Evolutionary conservation across 2,329 filamentous ascomycete genomes (phyloP).

Genomic region (Penicillium sp.): DNA sequence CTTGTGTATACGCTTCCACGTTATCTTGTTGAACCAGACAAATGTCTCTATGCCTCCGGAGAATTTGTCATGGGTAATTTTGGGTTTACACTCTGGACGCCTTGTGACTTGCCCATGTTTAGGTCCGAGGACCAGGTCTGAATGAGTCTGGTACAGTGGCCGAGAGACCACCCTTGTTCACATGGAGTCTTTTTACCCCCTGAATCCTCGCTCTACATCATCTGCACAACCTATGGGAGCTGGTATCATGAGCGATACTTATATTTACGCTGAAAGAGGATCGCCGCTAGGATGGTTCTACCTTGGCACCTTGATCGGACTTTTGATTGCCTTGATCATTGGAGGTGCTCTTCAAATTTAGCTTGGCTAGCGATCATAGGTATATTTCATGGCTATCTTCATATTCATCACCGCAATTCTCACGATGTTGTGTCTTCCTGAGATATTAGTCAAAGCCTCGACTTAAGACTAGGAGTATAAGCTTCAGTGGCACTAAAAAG

Average conservation of each 20-base stretch:
- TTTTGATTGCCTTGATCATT: slow-evolving; percentile 47
- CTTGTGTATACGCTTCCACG: too few relatives aligned
- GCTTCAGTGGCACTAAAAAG: neutral
- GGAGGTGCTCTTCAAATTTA: slow-evolving; percentile 46
- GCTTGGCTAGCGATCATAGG: slow-evolving; percentile 46
- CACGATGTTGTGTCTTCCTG: neutral
- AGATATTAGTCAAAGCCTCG: neutral
- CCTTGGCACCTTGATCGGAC: slow-evolving; percentile 49
- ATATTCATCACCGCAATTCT: slow-evolving; percentile 35
- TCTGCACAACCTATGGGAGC: slow-evolving; percentile 44
- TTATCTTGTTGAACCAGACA: too few relatives aligned
- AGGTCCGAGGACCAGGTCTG: too few relatives aligned
- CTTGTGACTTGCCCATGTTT: too few relatives aligned
- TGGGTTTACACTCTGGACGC: too few relatives aligned
- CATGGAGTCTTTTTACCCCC: too few relatives aligned
- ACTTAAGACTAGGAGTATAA: neutral
- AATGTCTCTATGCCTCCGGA: too few relatives aligned
- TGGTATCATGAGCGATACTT: slow-evolving; percentile 50
- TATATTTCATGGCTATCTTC: slow-evolving; percentile 49
- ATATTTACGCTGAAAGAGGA: slow-evolving; percentile 46
- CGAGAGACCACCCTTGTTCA: too few relatives aligned
- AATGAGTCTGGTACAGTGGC: too few relatives aligned
- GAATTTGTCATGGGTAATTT: too few relatives aligned
- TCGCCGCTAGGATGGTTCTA: slow-evolving; percentile 50
- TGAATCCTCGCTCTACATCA: too few relatives aligned